Base-by-base conservation (phyloP, 148 eudicot species). In the Nepenthes gracilis region DNA sequence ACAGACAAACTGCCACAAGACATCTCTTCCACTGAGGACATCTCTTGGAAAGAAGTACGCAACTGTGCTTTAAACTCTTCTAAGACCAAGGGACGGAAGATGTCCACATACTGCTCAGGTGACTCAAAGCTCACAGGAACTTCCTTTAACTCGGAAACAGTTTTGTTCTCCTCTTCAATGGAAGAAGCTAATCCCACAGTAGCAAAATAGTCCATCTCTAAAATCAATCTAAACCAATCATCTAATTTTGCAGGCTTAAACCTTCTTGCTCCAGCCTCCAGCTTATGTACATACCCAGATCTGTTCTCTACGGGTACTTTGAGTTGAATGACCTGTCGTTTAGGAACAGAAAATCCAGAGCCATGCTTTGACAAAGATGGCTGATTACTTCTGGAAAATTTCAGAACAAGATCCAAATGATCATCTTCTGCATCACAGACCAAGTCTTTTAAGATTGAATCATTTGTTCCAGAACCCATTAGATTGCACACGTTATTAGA, bases 41-140 rank as follows among this genome's bases (percentile, higher is more conserved):
- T 72, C 81, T 93, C 99, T 70, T 72, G 78, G 66, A 77, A 93
- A 58, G 97, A 81, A 72, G 78, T 89, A 58, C 78, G 73, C 66
- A 93, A 60, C 72, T 93, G 99, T 57, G 99, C 99, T 80, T 93
- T 93, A 55, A 93, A 86, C 70, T 93, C 99, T 78, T 93, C 99
- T 80, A 93, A 70, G 38, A 86, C 79, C 78, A 93, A 74, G 32
- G 99, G 99, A 33, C 89, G 84, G 62, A 89, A 87, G 60, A 93
- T 83, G 58, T 87, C 80, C 56, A 89, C 82, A 70, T 93, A 93
- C 69, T 85, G 90, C 62, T 80, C 77, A 52, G 87, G 76, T 47
- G 99, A 89, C 64, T 81, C 70, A 77, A 93, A 93, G 77, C 76
- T 78, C 54, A 84, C 80, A 53, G 99, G 99, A 57, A 93, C 90